Percentiles rank a stretch among this genome's conserved stretches.
Evolutionary conservation across 257 asterid species (phyloP).

Genomic region (Solanum bukasovii): DNA sequence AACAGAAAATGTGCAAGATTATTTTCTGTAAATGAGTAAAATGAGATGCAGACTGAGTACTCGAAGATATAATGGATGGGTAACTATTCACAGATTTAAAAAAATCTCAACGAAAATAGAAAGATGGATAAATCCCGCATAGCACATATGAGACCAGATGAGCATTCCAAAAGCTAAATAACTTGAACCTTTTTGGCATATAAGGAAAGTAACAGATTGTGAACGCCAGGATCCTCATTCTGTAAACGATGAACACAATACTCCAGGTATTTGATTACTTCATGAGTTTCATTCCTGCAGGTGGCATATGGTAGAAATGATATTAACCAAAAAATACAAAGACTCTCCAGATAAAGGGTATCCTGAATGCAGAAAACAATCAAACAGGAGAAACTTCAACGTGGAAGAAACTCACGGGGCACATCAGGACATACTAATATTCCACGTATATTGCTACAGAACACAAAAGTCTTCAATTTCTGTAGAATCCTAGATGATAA

Average conservation of each 20-base stretch:
- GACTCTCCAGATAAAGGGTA: neutral
- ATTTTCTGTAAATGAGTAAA: neutral
- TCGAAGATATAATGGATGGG: neutral
- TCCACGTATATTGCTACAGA: neutral
- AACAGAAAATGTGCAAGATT: neutral
- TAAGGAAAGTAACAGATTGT: slow-evolving; percentile 79
- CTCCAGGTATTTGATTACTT: slow-evolving; percentile 89
- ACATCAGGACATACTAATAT: neutral
- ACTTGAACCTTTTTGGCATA: slow-evolving; percentile 79
- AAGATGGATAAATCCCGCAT: neutral
- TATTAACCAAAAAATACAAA: neutral
- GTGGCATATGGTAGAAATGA: neutral
- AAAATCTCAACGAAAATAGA: neutral
- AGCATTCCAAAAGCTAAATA: slow-evolving; percentile 8
- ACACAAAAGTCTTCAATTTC: neutral
- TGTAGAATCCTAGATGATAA: neutral
- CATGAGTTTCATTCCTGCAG: slow-evolving; percentile 96
- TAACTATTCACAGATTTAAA: neutral
- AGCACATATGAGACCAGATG: neutral
- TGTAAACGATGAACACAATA: slow-evolving; percentile 85
- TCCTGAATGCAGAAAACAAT: neutral
- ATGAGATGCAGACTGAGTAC: neutral
- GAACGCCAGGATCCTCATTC: slow-evolving; percentile 97
- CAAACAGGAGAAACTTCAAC: neutral
- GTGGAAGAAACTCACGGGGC: neutral